Evolutionary conservation across 768 basidiomycete genomes (phyloP).

Genomic region (Chiua virens): DNA sequence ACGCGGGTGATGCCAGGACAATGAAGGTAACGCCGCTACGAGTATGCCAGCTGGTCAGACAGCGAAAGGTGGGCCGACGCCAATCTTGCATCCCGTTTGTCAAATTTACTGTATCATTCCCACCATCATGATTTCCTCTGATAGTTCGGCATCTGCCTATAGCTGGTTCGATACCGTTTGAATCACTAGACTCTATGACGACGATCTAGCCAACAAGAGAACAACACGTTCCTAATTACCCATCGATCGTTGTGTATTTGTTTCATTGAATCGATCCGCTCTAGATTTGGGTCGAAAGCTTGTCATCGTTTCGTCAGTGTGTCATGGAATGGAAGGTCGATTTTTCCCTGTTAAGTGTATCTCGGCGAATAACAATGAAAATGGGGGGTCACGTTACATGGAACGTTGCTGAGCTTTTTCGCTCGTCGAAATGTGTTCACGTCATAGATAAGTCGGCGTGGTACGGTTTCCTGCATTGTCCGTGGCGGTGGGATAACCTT

Average conservation of each 20-base stretch:
- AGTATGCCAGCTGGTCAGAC: no score
- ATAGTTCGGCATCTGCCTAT: not conserved
- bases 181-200: conserved; percentile 4
- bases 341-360: no score
- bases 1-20: no score
- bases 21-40: no score
- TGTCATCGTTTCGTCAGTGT: conserved; percentile 1
- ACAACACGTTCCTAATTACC: not conserved
- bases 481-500: conserved; percentile 13
- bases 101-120: no score
- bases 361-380: no score
- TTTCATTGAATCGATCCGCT: not conserved
- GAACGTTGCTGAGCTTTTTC: conserved; percentile 13
- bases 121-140: not conserved
- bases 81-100: no score
- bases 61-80: no score
- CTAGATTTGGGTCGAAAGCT: conserved; percentile 7
- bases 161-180: not conserved
- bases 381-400: conserved; percentile 7
- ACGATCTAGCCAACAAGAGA: not conserved
- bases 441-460: conserved; percentile 27
- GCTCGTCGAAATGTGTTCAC: conserved; percentile 9
- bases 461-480: conserved; percentile 13
- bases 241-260: not conserved
- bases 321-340: conserved; percentile 19